Evolutionary conservation across 805 yeast genomes (phyloP).

Genomic region (Yarrowia deformans): DNA sequence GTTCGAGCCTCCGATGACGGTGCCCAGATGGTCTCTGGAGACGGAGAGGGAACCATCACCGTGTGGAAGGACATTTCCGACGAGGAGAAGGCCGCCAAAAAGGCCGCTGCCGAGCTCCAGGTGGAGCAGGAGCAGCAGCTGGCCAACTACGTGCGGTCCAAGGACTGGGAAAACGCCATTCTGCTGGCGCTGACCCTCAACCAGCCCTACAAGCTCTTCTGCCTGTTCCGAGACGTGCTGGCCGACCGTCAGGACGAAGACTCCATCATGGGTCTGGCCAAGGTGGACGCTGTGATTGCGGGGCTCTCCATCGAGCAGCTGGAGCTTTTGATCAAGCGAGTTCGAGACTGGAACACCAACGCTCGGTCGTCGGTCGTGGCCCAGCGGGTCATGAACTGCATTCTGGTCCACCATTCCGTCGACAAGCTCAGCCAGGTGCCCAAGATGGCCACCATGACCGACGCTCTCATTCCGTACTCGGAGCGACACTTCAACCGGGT

Average conservation of each 20-base stretch:
- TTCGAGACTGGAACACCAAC: constrained; percentile 95
- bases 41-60: constrained; percentile 92
- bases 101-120: constrained; percentile 60
- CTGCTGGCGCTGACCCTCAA: constrained; percentile 82
- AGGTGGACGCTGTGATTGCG: constrained; percentile 70
- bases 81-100: constrained; percentile 63
- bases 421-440: constrained; percentile 67
- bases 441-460: constrained; percentile 71
- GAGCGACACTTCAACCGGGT: constrained; percentile 82
- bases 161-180: constrained; percentile 90
- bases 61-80: constrained; percentile 90
- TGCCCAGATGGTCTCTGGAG: constrained; percentile 77
- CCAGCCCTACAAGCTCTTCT: constrained; percentile 87
- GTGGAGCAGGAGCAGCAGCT: constrained; percentile 91
- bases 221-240: constrained; percentile 71
- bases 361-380: constrained; percentile 80
- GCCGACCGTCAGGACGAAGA: constrained; percentile 56
- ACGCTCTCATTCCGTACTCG: constrained; percentile 84
- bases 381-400: constrained; percentile 74
- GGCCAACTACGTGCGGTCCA: constrained; percentile 70
- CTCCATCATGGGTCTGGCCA: constrained; percentile 62
- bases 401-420: constrained; percentile 63
- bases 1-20: constrained; percentile 71
- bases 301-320: constrained; percentile 66
- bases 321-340: constrained; percentile 66